Evolutionary conservation across 148 eudicot genomes (phyloP).

Genomic region (Spergularia marina): DNA sequence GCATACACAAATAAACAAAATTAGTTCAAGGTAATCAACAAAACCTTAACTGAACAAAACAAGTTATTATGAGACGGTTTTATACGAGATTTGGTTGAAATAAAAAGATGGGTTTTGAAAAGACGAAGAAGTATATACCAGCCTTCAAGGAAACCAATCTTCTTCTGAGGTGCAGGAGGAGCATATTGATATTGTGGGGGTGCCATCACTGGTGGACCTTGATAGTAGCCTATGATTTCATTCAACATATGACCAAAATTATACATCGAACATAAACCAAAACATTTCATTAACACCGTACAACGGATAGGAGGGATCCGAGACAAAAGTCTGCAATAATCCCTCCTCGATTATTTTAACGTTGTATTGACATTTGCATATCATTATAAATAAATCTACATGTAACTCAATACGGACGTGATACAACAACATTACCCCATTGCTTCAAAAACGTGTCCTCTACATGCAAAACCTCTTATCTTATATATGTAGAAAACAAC

Average conservation of each 20-base stretch:
- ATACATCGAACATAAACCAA: neutral
- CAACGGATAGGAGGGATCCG: no score
- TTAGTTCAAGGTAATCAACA: neutral
- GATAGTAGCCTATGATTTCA: slow-evolving; percentile 42
- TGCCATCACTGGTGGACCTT: slow-evolving; percentile 83
- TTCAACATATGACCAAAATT: neutral
- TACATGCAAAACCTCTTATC: no score
- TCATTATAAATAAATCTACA: no score
- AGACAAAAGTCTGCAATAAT: no score
- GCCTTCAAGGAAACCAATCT: slow-evolving; percentile 65
- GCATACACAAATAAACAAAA: slow-evolving; percentile 23
- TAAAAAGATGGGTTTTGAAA: neutral
- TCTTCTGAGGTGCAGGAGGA: slow-evolving; percentile 58
- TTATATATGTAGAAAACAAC: no score
- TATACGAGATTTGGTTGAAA: neutral
- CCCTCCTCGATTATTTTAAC: no score
- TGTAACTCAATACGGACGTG: no score
- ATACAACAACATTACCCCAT: no score
- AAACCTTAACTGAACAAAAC: neutral
- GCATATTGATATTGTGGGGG: slow-evolving; percentile 56
- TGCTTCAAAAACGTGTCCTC: no score
- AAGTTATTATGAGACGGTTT: neutral
- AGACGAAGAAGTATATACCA: slow-evolving; percentile 38
- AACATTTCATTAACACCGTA: no score
- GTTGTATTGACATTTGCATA: no score